A percentile compares a stretch with the other conserved stretches of the same genome.
phyloP scores from a whole-genome alignment of 176 grass and related monocot species.

The Eleusine coracana region DNA sequence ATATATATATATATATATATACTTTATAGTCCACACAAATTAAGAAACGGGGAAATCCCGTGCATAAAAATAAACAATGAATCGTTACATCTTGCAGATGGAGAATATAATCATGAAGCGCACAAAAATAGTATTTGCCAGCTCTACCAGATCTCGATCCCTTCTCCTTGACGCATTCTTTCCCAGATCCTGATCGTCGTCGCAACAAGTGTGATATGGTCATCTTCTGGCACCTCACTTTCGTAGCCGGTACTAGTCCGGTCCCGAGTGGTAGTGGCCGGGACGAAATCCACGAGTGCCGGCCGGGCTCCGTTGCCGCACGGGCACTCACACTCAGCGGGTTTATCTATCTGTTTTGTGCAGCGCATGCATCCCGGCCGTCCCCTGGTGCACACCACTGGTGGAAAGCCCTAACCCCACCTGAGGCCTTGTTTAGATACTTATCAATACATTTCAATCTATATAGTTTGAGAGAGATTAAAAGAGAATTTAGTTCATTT shows the following conservation, averaged over 20 bases:
- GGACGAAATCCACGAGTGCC: too few species aligned
- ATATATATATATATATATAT: background rate
- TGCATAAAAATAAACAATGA: background rate
- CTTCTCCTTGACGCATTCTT: background rate
- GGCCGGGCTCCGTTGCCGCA: too few species aligned
- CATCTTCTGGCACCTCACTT: background rate
- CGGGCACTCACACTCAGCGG: too few species aligned
- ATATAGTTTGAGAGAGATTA: too few species aligned
- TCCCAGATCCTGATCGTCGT: background rate
- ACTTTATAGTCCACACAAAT: background rate
- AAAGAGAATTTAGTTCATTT: too few species aligned
- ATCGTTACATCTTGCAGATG: background rate
- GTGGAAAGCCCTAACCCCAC: background rate
- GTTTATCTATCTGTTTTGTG: background rate
- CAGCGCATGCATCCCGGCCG: too few species aligned
- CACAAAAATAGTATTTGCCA: background rate
- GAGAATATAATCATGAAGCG: slow-evolving; percentile 15
- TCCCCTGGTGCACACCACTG: background rate
- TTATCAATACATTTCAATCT: too few species aligned
- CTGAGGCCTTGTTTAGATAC: too few species aligned
- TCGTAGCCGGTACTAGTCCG: too few species aligned
- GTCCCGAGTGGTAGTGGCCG: background rate
- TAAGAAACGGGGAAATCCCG: background rate
- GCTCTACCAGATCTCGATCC: background rate
- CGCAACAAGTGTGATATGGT: background rate